phyloP scores from a whole-genome alignment of 305 asterid genomes.

The Rubia peregrina region DNA sequence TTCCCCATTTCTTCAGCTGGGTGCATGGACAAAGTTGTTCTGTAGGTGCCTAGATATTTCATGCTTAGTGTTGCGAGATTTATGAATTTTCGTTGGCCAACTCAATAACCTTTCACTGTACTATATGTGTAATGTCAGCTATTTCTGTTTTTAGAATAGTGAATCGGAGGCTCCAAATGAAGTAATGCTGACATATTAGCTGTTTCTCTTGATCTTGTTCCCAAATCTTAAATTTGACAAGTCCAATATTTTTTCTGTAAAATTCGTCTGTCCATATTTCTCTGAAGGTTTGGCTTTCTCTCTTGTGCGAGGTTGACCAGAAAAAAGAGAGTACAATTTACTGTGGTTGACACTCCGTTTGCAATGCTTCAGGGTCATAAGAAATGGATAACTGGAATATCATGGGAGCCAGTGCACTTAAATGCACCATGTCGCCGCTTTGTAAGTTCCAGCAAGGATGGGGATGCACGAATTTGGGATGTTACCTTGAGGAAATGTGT shows the following conservation, averaged over 20 bases:
- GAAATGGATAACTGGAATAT: slow-evolving; percentile 95
- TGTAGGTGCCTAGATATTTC: not conserved
- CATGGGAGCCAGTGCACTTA: slow-evolving; percentile 98
- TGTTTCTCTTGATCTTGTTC: not conserved
- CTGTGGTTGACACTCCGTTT: slow-evolving; percentile 2
- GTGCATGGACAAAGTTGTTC: not conserved
- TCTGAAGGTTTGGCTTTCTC: not conserved
- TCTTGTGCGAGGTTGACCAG: not conserved
- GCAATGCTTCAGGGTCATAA: slow-evolving; percentile 69
- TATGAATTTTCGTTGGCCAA: not conserved
- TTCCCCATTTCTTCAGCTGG: not conserved
- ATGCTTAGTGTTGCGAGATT: not conserved
- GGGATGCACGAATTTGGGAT: slow-evolving; percentile 99
- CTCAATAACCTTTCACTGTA: not conserved
- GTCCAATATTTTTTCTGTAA: not conserved
- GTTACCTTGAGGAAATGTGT: slow-evolving; percentile 57
- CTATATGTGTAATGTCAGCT: not conserved
- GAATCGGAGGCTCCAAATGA: not conserved
- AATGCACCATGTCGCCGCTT: slow-evolving; percentile 87
- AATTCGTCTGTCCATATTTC: not conserved
- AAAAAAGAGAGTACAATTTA: not conserved
- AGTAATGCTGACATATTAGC: not conserved
- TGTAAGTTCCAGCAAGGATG: slow-evolving; percentile 96
- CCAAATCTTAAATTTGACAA: not conserved
- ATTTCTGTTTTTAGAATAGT: not conserved